Base-by-base conservation (phyloP, 2,329 filamentous ascomycete genomes). In the Blastomyces gilchristii region DNA sequence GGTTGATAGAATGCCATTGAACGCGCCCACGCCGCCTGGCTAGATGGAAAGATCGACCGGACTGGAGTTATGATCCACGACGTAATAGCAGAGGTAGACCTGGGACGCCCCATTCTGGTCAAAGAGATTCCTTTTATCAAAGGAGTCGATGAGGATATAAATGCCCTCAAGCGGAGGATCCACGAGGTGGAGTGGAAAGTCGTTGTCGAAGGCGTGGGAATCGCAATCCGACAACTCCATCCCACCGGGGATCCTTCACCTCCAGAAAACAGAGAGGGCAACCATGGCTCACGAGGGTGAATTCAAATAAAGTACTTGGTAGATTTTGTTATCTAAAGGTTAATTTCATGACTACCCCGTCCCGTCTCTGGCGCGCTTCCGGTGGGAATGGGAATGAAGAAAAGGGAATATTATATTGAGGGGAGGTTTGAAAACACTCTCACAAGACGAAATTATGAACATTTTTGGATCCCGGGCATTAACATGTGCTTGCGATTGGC, bases 1-100 rank as follows among this genome's bases (percentile, higher is more conserved):
- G 50, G 39, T 6, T 49, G 49, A 28, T 61, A 77, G 67, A 76
- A 83, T 67, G 91, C 91, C 18, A 95, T 96, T 69, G 85, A 88
- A 69, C 81, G 90, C 31, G 90, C 91, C 2, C 91, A 85, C 75
- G 81, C 84, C 57, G 90, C 90, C 63, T 91, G 89, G 72, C 75
- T 86, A 71, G 83, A 82, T 66, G 82, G 90, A 11, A 83, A 86
- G 69, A 82, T 88, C 67, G 82, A 82, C 67, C 82, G 81, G 67
- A 91, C 85, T 0, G 91, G 92, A 0, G 87, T 95, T 62, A 96
- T 96, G 92, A 85, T 91, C 18, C 91, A 96, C 77, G 87, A 92
- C 75, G 91, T 96, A 57, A 86, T 89, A 65, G 80, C 78, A 9
- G 85, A 93, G 73, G 90, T 96, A 62, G 91, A 96, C 77, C 83